Conservation (phyloP, 768 basidiomycete genomes). For the Cystobasidium tubakii region DNA sequence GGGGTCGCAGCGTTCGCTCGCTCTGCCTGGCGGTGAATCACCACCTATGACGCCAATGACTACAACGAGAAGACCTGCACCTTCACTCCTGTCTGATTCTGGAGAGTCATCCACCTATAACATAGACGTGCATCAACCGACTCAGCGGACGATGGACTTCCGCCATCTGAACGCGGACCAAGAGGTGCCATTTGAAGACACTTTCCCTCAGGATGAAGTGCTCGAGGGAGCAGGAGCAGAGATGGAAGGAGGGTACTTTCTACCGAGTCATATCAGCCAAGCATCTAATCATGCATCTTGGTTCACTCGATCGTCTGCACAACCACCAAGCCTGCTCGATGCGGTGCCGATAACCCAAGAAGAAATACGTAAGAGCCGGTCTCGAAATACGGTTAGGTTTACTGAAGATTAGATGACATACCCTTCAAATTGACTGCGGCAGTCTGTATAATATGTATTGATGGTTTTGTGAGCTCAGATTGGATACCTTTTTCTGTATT, state of each 20-base stretch:
- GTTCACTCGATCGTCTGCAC: background rate
- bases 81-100: background rate
- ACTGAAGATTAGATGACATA: background rate
- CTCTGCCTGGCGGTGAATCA: background rate
- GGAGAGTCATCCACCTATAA: background rate
- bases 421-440: too few relatives aligned
- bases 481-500: too few relatives aligned
- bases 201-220: background rate
- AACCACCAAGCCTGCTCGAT: constrained; percentile 9
- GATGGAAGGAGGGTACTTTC: background rate
- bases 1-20: background rate
- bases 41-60: background rate
- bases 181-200: background rate
- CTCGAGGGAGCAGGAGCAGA: background rate
- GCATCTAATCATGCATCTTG: background rate
- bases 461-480: too few relatives aligned
- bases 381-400: constrained; percentile 9
- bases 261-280: background rate
- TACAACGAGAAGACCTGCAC: background rate
- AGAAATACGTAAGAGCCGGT: background rate
- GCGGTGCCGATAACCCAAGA: background rate
- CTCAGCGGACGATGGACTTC: background rate
- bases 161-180: background rate
- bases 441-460: too few relatives aligned
- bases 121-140: background rate